These are phyloP conservation scores for Chenopodium berlandieri DNA, from an alignment of 148 eudicot genomes.

Conservation along the genomic window DNA sequence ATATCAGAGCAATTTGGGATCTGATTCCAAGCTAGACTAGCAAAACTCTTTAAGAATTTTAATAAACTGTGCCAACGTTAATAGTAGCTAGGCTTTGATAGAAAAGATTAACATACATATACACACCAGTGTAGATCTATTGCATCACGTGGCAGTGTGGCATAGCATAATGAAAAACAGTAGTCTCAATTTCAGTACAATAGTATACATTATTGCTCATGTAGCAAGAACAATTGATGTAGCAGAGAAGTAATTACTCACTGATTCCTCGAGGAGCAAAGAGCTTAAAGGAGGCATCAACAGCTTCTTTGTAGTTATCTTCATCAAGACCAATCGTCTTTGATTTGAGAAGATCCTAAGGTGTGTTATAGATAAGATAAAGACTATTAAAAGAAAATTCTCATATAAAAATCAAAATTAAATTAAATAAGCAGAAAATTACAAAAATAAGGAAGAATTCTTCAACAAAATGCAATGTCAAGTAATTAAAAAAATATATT, in stretches of 20 bases:
- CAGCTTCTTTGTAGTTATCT: conserved; percentile 94
- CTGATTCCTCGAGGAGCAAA: conserved; percentile 85
- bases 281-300: conserved; percentile 87
- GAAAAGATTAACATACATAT: background rate
- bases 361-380: conserved; percentile 21
- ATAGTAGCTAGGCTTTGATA: background rate
- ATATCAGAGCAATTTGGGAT: background rate
- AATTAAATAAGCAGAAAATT: conserved; percentile 1
- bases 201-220: background rate
- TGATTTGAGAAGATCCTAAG: conserved; percentile 72
- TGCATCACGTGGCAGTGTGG: background rate
- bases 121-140: background rate
- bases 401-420: background rate
- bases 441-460: background rate
- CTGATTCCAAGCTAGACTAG: background rate
- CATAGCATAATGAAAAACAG: background rate
- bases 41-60: background rate
- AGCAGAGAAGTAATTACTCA: conserved; percentile 38
- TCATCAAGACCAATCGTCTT: conserved; percentile 76
- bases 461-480: background rate
- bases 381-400: conserved; percentile 4
- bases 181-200: background rate
- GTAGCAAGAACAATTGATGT: background rate
- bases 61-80: background rate
- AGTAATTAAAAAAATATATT: background rate